Evolutionary conservation across 2,329 filamentous ascomycete species (phyloP).

Genomic region (Pochonia chlamydosporia): DNA sequence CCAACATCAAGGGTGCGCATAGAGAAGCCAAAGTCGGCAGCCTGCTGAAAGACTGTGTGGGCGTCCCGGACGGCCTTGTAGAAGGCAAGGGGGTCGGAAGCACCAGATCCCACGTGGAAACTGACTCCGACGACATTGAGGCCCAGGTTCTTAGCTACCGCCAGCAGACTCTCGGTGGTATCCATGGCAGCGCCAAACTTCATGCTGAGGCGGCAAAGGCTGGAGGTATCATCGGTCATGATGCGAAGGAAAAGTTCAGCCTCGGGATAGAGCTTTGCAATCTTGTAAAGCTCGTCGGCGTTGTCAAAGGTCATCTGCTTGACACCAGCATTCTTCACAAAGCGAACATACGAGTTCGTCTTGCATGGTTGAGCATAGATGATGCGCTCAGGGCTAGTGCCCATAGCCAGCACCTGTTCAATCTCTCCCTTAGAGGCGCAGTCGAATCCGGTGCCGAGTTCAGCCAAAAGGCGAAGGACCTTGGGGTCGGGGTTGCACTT

Average conservation of each 20-base stretch:
- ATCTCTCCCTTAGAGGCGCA: constrained; percentile 98
- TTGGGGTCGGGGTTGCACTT: constrained; percentile 97
- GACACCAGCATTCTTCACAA: constrained; percentile 76
- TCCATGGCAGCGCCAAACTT: constrained; percentile 95
- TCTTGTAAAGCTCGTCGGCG: constrained; percentile 94
- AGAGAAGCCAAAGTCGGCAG: constrained; percentile 66
- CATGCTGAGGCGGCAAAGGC: constrained; percentile 88
- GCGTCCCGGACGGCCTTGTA: constrained; percentile 87
- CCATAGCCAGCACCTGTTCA: constrained; percentile 79
- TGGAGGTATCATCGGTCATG: constrained; percentile 91
- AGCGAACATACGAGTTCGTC: constrained; percentile 95
- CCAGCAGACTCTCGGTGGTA: constrained; percentile 68
- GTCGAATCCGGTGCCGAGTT: constrained; percentile 91
- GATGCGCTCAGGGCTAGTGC: constrained; percentile 81
- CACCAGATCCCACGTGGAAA: constrained; percentile 96
- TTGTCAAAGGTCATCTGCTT: constrained; percentile 99
- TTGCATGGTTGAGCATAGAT: constrained; percentile 99
- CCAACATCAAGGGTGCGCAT: constrained; percentile 90
- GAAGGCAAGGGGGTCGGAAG: constrained; percentile 88
- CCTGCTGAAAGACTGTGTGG: constrained; percentile 82
- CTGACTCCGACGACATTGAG: constrained; percentile 93
- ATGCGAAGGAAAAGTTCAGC: constrained; percentile 94
- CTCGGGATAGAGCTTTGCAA: constrained; percentile 81
- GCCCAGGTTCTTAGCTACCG: constrained; percentile 71
- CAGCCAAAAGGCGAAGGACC: constrained; percentile 80